Conservation (phyloP, 2,329 filamentous ascomycete genomes). For the Phaeosphaeriaceae sp. region DNA sequence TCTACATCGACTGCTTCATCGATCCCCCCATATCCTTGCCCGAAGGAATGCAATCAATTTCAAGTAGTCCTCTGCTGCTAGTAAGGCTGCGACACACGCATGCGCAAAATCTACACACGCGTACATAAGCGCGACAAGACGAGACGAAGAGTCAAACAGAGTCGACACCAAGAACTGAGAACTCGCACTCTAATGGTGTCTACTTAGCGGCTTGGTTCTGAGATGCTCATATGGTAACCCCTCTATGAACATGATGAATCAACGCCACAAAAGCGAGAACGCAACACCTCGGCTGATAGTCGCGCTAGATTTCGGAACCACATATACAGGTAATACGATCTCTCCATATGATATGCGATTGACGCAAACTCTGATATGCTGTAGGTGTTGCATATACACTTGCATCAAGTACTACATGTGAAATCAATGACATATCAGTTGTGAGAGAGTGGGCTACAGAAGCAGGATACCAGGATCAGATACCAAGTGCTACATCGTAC, state of each 20-base stretch:
- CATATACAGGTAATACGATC: constrained; percentile 18
- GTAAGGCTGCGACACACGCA: no score
- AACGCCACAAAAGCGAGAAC: not conserved
- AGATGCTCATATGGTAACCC: not conserved
- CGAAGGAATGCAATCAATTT: no score
- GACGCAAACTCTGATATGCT: not conserved
- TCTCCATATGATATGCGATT: not conserved
- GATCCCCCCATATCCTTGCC: no score
- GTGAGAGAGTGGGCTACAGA: constrained; percentile 29
- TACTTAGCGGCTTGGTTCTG: no score
- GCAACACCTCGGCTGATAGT: constrained; percentile 16
- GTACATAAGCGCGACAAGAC: no score
- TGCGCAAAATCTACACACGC: no score
- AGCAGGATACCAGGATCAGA: constrained; percentile 32
- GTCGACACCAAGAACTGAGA: no score
- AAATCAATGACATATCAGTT: constrained; percentile 32
- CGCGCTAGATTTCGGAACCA: constrained; percentile 32
- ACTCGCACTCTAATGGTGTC: no score
- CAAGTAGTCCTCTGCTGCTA: no score
- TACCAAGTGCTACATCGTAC: constrained; percentile 42
- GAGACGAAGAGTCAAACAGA: no score
- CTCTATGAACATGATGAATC: not conserved
- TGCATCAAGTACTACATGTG: constrained; percentile 8
- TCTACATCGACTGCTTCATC: not conserved
- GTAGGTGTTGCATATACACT: constrained; percentile 24